Percentiles rank a stretch among this genome's conserved stretches.
Conservation (phyloP, 257 asterid species). For the Datura wrightii region DNA sequence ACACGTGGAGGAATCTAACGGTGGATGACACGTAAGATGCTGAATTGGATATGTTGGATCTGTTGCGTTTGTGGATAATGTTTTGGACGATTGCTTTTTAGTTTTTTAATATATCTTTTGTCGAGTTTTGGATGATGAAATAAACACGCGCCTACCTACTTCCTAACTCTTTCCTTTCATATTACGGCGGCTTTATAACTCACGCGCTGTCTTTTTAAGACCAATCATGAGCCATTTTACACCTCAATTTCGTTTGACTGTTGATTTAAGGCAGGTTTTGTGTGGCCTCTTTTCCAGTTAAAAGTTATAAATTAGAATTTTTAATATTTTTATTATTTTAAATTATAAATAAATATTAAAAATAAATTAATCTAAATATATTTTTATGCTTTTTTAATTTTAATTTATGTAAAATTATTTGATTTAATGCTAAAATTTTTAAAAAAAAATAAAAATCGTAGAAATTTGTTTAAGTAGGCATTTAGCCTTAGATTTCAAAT, state of each 20-base stretch:
- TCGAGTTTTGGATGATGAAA: neutral
- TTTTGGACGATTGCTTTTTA: constrained; percentile 38
- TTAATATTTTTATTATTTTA: too few relatives aligned
- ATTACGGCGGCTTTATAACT: constrained; percentile 51
- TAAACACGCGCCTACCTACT: constrained; percentile 36
- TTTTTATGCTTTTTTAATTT: too few relatives aligned
- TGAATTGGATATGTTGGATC: constrained; percentile 30
- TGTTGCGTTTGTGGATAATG: constrained; percentile 50
- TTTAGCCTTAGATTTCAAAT: too few relatives aligned
- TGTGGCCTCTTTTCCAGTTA: too few relatives aligned
- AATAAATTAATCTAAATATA: too few relatives aligned
- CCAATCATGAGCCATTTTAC: constrained; percentile 35
- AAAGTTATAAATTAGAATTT: too few relatives aligned
- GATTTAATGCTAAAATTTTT: too few relatives aligned
- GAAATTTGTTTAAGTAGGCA: too few relatives aligned
- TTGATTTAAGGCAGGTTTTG: too few relatives aligned
- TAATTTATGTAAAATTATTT: too few relatives aligned
- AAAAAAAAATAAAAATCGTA: too few relatives aligned
- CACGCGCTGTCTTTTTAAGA: constrained; percentile 48
- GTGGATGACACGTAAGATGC: constrained; percentile 51
- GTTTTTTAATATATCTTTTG: constrained; percentile 38
- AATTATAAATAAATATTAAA: too few relatives aligned
- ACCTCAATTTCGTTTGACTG: neutral
- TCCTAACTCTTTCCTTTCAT: neutral
- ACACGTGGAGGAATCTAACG: constrained; percentile 56